Evolutionary conservation across 2,329 filamentous ascomycete species (phyloP).

Genomic region (Neonectria sp.): DNA sequence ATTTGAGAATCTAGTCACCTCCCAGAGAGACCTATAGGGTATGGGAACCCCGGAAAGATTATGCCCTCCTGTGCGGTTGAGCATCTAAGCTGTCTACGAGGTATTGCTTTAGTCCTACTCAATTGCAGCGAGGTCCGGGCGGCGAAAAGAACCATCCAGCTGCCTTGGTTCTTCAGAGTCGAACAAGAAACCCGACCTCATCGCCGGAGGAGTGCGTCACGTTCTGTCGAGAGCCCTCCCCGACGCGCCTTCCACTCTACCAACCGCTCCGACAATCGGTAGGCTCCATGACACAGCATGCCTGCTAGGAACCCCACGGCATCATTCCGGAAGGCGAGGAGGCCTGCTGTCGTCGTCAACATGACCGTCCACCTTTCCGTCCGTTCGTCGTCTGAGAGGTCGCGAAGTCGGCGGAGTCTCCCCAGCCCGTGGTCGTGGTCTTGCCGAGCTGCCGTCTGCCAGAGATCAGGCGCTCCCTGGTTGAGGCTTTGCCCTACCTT

Average conservation of each 20-base stretch:
- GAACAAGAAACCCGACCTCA: neutral
- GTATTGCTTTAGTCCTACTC: conserved; percentile 6
- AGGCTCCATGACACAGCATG: conserved; percentile 82
- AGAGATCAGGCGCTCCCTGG: conserved; percentile 73
- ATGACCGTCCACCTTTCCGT: conserved; percentile 88
- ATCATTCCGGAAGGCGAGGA: conserved; percentile 92
- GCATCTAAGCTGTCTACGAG: neutral
- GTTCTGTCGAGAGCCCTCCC: conserved; percentile 46
- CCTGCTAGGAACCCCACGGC: conserved; percentile 89
- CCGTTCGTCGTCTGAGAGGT: conserved; percentile 77
- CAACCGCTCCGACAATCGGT: conserved; percentile 64
- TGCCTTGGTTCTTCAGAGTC: neutral
- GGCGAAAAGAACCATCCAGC: neutral
- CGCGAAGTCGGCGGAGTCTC: conserved; percentile 61
- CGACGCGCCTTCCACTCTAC: conserved; percentile 53
- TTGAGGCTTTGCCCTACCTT: conserved; percentile 90
- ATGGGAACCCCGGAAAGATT: neutral
- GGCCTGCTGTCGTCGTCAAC: conserved; percentile 86
- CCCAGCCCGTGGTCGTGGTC: conserved; percentile 46
- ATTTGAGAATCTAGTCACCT: neutral
- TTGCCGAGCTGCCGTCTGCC: conserved; percentile 65
- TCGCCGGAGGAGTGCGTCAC: conserved; percentile 50
- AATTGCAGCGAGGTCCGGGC: neutral
- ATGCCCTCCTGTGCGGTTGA: neutral
- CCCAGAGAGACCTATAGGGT: neutral